Evolutionary conservation across 2,329 filamentous ascomycete species (phyloP).

Genomic region (Hymenoscyphus scutula): DNA sequence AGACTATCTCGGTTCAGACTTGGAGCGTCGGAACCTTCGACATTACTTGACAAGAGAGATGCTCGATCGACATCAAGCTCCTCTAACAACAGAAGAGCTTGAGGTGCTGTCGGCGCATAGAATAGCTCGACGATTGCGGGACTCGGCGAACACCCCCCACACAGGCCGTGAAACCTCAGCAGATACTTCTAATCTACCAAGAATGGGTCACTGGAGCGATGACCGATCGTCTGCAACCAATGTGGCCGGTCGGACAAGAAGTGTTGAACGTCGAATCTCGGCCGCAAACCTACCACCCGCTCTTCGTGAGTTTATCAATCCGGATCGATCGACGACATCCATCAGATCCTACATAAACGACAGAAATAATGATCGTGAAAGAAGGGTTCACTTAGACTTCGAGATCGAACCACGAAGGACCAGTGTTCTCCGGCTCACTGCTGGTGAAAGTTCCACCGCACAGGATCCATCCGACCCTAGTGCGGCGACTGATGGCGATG

Average conservation of each 20-base stretch:
- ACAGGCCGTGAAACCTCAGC: constrained; percentile 23
- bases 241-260: constrained; percentile 13
- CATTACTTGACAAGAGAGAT: constrained; percentile 28
- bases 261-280: constrained; percentile 25
- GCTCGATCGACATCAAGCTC: constrained; percentile 48
- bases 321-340: constrained; percentile 32
- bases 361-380: constrained; percentile 36
- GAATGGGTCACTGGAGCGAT: constrained; percentile 21
- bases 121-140: constrained; percentile 48
- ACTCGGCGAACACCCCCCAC: constrained; percentile 24
- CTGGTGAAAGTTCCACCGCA: constrained; percentile 27
- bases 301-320: constrained; percentile 35
- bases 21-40: constrained; percentile 32
- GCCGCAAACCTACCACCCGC: constrained; percentile 29
- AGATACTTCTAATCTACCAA: constrained; percentile 21
- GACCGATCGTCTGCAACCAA: constrained; percentile 16
- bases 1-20: constrained; percentile 32
- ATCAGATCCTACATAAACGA: constrained; percentile 37
- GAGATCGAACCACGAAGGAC: constrained; percentile 27
- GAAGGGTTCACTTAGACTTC: constrained; percentile 24
- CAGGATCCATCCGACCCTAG: constrained; percentile 20
- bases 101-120: constrained; percentile 56
- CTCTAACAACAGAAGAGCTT: constrained; percentile 53
- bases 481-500: constrained; percentile 24
- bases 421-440: constrained; percentile 28